Evolutionary conservation across 371 early-diverging fungal genomes (phyloP).

Genomic region (Catenaria anguillulae): DNA sequence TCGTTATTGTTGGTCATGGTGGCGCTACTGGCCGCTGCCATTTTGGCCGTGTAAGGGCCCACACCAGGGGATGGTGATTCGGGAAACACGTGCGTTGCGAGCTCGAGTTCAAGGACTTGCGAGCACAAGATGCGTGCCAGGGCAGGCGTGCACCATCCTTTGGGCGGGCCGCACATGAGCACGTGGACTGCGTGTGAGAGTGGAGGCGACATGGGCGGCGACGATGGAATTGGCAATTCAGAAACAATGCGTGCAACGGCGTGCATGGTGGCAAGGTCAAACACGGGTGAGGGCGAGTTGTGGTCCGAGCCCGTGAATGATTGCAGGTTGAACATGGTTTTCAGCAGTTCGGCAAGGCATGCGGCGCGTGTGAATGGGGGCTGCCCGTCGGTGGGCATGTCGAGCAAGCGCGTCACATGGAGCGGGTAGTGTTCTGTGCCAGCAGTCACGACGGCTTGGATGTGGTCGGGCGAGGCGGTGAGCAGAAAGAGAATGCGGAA

Average conservation of each 20-base stretch:
- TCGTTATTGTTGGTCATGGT: too few species aligned
- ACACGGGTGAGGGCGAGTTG: neutral
- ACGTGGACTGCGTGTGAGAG: constrained; percentile 8
- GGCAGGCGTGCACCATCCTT: neutral
- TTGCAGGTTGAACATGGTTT: constrained; percentile 6
- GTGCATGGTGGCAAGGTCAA: neutral
- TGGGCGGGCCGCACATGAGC: constrained; percentile 3
- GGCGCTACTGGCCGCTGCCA: too few species aligned
- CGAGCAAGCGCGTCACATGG: neutral
- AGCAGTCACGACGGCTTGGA: neutral
- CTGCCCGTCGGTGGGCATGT: neutral
- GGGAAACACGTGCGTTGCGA: too few species aligned
- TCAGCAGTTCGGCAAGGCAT: neutral
- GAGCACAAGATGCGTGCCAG: neutral
- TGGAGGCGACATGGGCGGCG: constrained; percentile 3
- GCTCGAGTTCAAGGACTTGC: too few species aligned
- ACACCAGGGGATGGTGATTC: too few species aligned
- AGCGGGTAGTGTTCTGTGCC: neutral
- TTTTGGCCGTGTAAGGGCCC: too few species aligned
- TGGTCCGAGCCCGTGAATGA: neutral
- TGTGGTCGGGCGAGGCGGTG: neutral
- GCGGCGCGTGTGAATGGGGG: neutral
- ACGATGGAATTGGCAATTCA: neutral
- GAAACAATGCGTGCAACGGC: neutral
- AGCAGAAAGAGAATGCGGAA: neutral